phyloP scores from a whole-genome alignment of 192 early-diverging fungal species.

The Entrophospora sp. region DNA sequence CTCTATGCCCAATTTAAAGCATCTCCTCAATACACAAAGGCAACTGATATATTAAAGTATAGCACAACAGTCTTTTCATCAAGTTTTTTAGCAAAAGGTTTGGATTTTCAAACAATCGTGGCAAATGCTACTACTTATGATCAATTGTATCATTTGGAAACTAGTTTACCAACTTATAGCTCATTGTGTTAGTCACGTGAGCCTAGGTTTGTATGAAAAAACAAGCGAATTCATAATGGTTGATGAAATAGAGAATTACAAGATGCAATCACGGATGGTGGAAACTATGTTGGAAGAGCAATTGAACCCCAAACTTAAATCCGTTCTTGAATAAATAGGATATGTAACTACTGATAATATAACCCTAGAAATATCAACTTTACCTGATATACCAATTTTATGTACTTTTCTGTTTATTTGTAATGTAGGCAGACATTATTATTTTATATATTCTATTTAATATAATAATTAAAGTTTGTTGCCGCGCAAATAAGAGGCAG shows the following conservation, averaged over 20 bases:
- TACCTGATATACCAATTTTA: too few relatives aligned
- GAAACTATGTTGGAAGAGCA: conserved; percentile 14
- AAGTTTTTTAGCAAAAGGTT: not conserved
- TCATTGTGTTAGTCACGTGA: conserved; percentile 29
- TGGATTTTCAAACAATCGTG: not conserved
- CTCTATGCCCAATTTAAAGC: not conserved
- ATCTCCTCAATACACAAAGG: not conserved
- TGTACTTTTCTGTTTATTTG: too few relatives aligned
- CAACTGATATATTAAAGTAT: not conserved
- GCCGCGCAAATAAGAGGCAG: too few relatives aligned
- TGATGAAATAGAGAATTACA: conserved; percentile 22
- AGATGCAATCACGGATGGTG: not conserved
- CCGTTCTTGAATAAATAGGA: conserved; percentile 19
- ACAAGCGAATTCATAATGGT: conserved; percentile 28
- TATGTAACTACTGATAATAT: not conserved
- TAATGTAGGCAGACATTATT: too few relatives aligned
- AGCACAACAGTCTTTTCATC: not conserved
- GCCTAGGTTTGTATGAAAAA: conserved; percentile 16
- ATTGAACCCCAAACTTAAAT: conserved; percentile 26
- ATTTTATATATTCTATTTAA: too few relatives aligned
- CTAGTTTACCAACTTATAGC: conserved; percentile 27
- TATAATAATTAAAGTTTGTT: too few relatives aligned
- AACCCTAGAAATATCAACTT: not conserved
- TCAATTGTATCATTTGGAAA: conserved; percentile 19
- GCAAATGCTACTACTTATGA: not conserved